phyloP scores from a whole-genome alignment of 108 stramenopile species.

The Nannochloropsis oceanica region DNA sequence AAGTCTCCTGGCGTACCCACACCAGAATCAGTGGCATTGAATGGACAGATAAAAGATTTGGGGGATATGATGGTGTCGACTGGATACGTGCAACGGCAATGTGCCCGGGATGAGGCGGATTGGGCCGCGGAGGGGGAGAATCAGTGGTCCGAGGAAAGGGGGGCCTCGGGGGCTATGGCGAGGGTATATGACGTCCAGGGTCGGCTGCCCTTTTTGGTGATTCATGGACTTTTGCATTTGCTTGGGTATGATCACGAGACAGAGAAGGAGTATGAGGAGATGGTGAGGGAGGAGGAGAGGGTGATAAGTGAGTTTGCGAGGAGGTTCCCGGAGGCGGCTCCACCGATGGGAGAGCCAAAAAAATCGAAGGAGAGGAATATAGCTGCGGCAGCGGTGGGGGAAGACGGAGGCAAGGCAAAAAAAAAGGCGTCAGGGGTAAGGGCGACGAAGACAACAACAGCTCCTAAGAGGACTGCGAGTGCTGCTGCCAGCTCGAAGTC shows the following conservation, averaged over 20 bases:
- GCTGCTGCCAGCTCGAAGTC: no score
- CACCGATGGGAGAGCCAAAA: background rate
- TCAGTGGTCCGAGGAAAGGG: constrained; percentile 55
- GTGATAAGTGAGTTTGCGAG: constrained; percentile 32
- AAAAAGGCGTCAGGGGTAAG: no score
- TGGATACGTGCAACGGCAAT: constrained; percentile 57
- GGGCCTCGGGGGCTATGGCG: constrained; percentile 72
- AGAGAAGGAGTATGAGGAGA: constrained; percentile 75
- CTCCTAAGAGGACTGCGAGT: no score
- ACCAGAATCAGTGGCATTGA: constrained; percentile 23
- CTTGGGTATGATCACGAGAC: constrained; percentile 86
- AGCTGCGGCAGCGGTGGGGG: no score
- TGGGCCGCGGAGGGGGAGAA: background rate
- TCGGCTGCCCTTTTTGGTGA: constrained; percentile 65
- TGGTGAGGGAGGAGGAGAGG: constrained; percentile 66
- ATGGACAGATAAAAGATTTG: constrained; percentile 58
- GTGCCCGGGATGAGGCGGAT: constrained; percentile 28
- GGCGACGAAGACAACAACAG: no score
- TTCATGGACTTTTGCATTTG: constrained; percentile 89
- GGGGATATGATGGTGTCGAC: constrained; percentile 79
- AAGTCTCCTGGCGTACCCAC: background rate
- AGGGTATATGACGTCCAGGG: constrained; percentile 53
- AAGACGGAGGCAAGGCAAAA: no score
- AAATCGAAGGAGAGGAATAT: no score
- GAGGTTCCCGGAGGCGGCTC: background rate